These are phyloP conservation scores for Porodaedalea pini DNA, from an alignment of 1,284 basidiomycete genomes.

Conservation along the genomic window DNA sequence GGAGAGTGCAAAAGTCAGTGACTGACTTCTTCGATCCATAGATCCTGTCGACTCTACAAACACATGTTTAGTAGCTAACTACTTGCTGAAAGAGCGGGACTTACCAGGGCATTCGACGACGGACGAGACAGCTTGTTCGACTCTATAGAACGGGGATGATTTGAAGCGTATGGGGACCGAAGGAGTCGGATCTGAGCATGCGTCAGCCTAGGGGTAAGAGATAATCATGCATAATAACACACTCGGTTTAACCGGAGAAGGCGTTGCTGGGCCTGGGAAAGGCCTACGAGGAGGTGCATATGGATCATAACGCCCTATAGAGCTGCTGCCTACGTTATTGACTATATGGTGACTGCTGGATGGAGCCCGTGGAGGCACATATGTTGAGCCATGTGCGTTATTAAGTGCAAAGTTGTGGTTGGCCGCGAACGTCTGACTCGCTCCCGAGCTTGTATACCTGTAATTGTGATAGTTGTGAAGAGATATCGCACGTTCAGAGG, in stretches of 20 bases:
- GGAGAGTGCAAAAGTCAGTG: slow-evolving; percentile 58
- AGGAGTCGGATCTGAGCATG: slow-evolving; percentile 18
- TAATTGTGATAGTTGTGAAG: neutral
- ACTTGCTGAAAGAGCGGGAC: slow-evolving; percentile 17
- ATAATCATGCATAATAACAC: slow-evolving; percentile 12
- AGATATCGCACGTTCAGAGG: neutral
- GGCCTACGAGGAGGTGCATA: slow-evolving; percentile 56
- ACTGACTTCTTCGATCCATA: slow-evolving; percentile 67
- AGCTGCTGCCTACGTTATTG: neutral
- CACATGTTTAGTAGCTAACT: neutral
- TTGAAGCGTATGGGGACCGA: slow-evolving; percentile 59
- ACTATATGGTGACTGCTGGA: neutral
- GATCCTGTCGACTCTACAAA: slow-evolving; percentile 68
- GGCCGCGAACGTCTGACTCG: slow-evolving; percentile 1
- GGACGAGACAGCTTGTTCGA: slow-evolving; percentile 61
- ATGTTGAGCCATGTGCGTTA: slow-evolving; percentile 10
- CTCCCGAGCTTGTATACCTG: slow-evolving; percentile 14
- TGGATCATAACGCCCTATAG: slow-evolving; percentile 53
- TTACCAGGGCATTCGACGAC: slow-evolving; percentile 74
- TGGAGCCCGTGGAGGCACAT: neutral
- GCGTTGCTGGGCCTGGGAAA: slow-evolving; percentile 27
- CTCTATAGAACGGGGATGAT: slow-evolving; percentile 70
- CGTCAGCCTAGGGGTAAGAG: neutral
- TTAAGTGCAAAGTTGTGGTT: slow-evolving; percentile 11
- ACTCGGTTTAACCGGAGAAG: slow-evolving; percentile 21